phyloP scores from a whole-genome alignment of 139 green algal genomes.

The Coccomyxa sp. region DNA sequence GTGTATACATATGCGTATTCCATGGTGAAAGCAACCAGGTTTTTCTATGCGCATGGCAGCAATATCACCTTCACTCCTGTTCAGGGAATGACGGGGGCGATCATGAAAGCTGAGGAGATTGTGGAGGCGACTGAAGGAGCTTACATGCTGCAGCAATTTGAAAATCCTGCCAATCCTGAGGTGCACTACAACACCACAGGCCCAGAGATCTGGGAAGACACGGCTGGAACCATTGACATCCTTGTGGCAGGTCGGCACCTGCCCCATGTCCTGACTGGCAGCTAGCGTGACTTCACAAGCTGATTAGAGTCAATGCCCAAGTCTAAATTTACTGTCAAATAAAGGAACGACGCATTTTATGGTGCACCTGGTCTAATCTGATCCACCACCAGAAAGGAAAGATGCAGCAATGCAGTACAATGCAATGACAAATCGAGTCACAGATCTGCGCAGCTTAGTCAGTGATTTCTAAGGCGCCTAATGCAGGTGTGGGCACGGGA shows the following conservation, averaged over 20 bases:
- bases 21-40: too few species aligned
- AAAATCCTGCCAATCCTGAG: slow-evolving; percentile 92
- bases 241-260: slow-evolving; percentile 44
- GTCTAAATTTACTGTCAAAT: too few species aligned
- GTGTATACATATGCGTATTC: too few species aligned
- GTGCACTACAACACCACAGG: slow-evolving; percentile 91
- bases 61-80: not conserved
- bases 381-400: too few species aligned
- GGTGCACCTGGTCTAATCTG: too few species aligned
- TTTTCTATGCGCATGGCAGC: too few species aligned
- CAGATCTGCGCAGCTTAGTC: too few species aligned
- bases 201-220: slow-evolving; percentile 91
- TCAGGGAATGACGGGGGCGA: slow-evolving; percentile 72
- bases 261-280: not conserved
- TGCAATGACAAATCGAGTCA: too few species aligned
- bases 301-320: not conserved
- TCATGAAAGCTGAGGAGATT: slow-evolving; percentile 92
- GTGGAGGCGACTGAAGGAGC: slow-evolving; percentile 58
- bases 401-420: too few species aligned
- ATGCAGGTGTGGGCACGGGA: slow-evolving; percentile 88
- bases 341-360: too few species aligned
- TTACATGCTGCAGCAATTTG: slow-evolving; percentile 98
- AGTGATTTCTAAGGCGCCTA: too few species aligned
- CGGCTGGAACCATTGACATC: slow-evolving; percentile 67
- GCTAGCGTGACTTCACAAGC: not conserved